Percentiles rank a stretch among this genome's conserved stretches.
Conservation (phyloP, 805 yeast genomes). For the Pichia californica region DNA sequence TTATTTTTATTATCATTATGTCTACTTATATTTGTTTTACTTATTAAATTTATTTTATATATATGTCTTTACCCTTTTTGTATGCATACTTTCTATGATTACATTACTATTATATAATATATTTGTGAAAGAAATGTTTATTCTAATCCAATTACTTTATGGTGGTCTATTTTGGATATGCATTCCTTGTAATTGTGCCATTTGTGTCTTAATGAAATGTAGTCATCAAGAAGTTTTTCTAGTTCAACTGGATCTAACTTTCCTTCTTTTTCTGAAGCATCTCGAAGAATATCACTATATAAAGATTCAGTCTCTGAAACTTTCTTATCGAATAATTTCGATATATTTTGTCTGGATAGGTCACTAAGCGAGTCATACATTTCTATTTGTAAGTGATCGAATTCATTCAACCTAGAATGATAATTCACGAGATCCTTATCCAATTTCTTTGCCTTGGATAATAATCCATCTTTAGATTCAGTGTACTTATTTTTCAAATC, state of each 20-base stretch:
- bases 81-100: constrained; percentile 32
- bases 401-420: constrained; percentile 15
- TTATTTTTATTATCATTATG: neutral
- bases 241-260: constrained; percentile 6
- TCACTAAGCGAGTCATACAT: constrained; percentile 26
- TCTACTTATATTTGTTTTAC: constrained; percentile 28
- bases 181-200: constrained; percentile 6
- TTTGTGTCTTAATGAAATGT: neutral
- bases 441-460: constrained; percentile 16
- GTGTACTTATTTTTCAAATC: constrained; percentile 18
- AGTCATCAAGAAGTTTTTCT: neutral
- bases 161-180: neutral
- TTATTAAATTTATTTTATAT: constrained; percentile 27
- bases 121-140: too few species aligned
- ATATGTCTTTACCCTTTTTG: too few species aligned
- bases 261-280: constrained; percentile 11
- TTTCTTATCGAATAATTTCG: constrained; percentile 30
- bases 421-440: constrained; percentile 21
- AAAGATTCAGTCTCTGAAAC: constrained; percentile 23
- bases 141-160: constrained; percentile 26
- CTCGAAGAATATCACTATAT: constrained; percentile 13
- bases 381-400: constrained; percentile 20
- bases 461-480: constrained; percentile 16
- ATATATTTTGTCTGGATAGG: constrained; percentile 30
- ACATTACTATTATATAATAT: constrained; percentile 37